A percentile compares a stretch with the other conserved stretches of the same genome.
Evolutionary conservation across 345 rosid genomes (phyloP).

Genomic region (Rhodamnia argentea): DNA sequence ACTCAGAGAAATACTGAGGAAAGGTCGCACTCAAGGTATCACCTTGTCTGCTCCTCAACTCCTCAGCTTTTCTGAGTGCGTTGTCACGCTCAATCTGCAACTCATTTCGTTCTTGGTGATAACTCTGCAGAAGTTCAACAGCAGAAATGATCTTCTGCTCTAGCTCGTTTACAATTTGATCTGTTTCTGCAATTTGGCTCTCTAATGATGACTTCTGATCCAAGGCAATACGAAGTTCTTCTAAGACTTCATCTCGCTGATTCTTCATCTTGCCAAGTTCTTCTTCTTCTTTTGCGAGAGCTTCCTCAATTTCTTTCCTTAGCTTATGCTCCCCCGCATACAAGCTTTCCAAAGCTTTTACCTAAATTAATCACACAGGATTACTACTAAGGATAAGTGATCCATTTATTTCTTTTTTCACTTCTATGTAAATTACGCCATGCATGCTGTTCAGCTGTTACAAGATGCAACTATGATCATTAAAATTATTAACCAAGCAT

Average conservation of each 20-base stretch:
- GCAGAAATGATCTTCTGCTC: constrained; percentile 76
- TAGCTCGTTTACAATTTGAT: constrained; percentile 39
- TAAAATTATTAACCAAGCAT: background rate
- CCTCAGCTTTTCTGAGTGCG: constrained; percentile 84
- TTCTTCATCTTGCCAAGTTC: constrained; percentile 37
- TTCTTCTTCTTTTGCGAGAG: constrained; percentile 48
- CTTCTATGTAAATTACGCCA: background rate
- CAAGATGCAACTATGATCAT: background rate
- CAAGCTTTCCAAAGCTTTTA: constrained; percentile 42
- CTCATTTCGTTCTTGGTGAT: constrained; percentile 51
- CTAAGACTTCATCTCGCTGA: constrained; percentile 31
- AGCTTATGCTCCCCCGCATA: constrained; percentile 49
- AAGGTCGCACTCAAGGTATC: constrained; percentile 37
- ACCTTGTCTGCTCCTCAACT: constrained; percentile 42
- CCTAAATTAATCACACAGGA: constrained; percentile 17
- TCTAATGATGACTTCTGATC: constrained; percentile 38
- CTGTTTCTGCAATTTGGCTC: constrained; percentile 47
- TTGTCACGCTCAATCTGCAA: constrained; percentile 63
- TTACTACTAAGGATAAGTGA: background rate
- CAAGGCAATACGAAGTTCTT: constrained; percentile 34
- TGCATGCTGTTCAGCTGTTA: background rate
- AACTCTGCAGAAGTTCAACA: constrained; percentile 56
- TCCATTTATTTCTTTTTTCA: background rate
- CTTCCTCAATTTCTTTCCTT: constrained; percentile 59
- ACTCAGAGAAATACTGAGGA: constrained; percentile 54